These are phyloP conservation scores for Phytophthora quininea DNA, from an alignment of 352 stramenopile genomes.

Conservation along the genomic window DNA sequence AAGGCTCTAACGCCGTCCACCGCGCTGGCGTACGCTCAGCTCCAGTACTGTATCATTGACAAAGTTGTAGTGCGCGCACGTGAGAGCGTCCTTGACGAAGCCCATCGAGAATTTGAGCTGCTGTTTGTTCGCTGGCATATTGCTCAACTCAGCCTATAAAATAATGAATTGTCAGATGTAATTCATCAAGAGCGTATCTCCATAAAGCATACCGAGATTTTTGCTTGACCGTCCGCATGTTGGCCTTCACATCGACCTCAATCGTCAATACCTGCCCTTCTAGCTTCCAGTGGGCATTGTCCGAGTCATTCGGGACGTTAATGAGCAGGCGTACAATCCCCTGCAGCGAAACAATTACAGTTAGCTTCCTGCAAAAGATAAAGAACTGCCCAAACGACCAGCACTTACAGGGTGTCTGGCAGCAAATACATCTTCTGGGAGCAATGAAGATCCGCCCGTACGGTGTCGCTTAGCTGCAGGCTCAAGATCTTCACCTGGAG, in stretches of 20 bases:
- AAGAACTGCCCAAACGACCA: constrained; percentile 8
- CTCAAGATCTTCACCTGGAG: constrained; percentile 45
- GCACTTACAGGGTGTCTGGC: constrained; percentile 67
- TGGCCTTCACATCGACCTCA: constrained; percentile 88
- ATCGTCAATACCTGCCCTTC: constrained; percentile 92
- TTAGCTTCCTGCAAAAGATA: too few species aligned
- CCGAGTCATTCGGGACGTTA: constrained; percentile 87
- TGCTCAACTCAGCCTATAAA: constrained; percentile 69
- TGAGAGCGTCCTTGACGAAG: constrained; percentile 93
- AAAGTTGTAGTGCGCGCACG: constrained; percentile 89
- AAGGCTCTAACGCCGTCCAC: constrained; percentile 60
- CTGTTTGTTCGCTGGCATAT: constrained; percentile 96
- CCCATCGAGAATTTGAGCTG: constrained; percentile 92
- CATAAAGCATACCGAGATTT: constrained; percentile 74
- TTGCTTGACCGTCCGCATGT: constrained; percentile 93
- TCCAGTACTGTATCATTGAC: constrained; percentile 73
- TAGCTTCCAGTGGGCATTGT: constrained; percentile 93
- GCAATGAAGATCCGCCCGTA: constrained; percentile 57
- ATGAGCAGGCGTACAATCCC: constrained; percentile 70
- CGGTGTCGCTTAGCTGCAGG: constrained; percentile 76
- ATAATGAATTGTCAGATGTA: not conserved
- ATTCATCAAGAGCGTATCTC: too few species aligned
- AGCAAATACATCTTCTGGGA: constrained; percentile 86
- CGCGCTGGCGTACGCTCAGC: constrained; percentile 81
- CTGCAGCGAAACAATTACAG: constrained; percentile 38